Evolutionary conservation across 1,284 basidiomycete genomes (phyloP).

Genomic region (Ceratobasidium sp.): DNA sequence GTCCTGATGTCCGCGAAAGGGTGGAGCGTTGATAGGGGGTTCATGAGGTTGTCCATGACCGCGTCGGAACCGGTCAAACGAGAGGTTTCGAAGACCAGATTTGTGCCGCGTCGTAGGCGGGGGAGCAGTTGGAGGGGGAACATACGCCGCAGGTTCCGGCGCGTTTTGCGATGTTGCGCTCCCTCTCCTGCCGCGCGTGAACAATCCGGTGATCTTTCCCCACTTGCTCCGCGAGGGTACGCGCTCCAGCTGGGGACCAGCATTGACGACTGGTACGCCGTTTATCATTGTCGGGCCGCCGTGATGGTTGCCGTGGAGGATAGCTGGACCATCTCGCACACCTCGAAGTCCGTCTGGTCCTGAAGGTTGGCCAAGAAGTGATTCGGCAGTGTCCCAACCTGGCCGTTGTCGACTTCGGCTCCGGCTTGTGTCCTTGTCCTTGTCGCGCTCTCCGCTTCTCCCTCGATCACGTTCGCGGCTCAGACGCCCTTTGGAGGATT

Average conservation of each 20-base stretch:
- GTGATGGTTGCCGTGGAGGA: neutral
- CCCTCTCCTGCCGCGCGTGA: constrained; percentile 15
- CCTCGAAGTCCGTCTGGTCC: neutral
- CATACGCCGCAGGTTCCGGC: neutral
- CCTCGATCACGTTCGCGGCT: constrained; percentile 8
- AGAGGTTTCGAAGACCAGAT: constrained; percentile 11
- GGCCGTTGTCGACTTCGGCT: constrained; percentile 18
- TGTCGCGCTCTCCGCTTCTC: constrained; percentile 1
- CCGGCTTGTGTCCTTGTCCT: neutral
- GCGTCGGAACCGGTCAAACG: constrained; percentile 28
- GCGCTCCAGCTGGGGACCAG: constrained; percentile 25
- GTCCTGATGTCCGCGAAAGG: neutral
- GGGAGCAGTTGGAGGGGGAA: neutral
- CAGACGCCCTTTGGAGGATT: constrained; percentile 10
- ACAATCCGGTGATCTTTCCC: constrained; percentile 36
- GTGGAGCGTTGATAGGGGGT: neutral
- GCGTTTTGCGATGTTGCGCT: constrained; percentile 21
- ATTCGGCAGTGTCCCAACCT: constrained; percentile 39
- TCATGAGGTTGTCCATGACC: neutral
- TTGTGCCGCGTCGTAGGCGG: constrained; percentile 21
- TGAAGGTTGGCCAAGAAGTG: neutral
- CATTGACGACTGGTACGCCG: constrained; percentile 35
- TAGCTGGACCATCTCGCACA: constrained; percentile 7
- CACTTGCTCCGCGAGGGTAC: constrained; percentile 19
- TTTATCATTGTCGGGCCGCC: constrained; percentile 23